Percentiles rank a stretch among this genome's conserved stretches.
phyloP scores from a whole-genome alignment of 768 basidiomycete species.

The Lactarius quietus region DNA sequence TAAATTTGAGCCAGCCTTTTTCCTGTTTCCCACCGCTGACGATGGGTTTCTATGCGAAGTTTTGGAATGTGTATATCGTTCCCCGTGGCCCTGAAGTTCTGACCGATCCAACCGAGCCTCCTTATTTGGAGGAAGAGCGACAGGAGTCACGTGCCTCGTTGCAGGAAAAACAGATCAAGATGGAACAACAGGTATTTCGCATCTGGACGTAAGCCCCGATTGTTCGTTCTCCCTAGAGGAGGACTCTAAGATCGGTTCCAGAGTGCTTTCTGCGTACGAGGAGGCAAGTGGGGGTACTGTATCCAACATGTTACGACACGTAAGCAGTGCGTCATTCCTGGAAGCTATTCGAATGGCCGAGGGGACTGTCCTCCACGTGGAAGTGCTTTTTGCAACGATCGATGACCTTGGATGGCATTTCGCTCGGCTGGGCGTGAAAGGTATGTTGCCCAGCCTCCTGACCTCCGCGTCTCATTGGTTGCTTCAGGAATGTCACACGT shows the following conservation, averaged over 20 bases:
- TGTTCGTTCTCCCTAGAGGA: not conserved
- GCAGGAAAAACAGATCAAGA: constrained; percentile 84
- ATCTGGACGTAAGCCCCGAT: constrained; percentile 86
- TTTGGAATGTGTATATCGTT: constrained; percentile 97
- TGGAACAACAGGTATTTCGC: constrained; percentile 97
- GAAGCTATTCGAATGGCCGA: constrained; percentile 98
- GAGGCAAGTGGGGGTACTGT: constrained; percentile 99
- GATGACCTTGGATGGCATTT: constrained; percentile 95
- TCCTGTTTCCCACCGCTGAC: constrained; percentile 1
- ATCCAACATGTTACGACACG: constrained; percentile 96
- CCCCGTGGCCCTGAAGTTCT: constrained; percentile 62
- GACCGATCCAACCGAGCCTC: constrained; percentile 42
- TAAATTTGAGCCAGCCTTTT: not conserved
- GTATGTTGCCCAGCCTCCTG: constrained; percentile 42
- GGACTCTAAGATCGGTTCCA: constrained; percentile 31
- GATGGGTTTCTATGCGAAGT: constrained; percentile 45
- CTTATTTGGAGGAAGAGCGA: constrained; percentile 74
- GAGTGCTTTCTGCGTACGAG: constrained; percentile 94
- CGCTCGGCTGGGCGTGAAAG: constrained; percentile 72
- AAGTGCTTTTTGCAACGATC: constrained; percentile 94
- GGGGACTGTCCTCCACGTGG: constrained; percentile 96
- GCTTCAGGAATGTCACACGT: constrained; percentile 91
- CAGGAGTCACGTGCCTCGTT: constrained; percentile 72
- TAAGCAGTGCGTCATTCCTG: constrained; percentile 93
- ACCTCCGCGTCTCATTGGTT: not conserved